These are phyloP conservation scores for Aaosphaeria pasadenensis DNA, from an alignment of 2,329 filamentous ascomycete species.

Conservation along the genomic window DNA sequence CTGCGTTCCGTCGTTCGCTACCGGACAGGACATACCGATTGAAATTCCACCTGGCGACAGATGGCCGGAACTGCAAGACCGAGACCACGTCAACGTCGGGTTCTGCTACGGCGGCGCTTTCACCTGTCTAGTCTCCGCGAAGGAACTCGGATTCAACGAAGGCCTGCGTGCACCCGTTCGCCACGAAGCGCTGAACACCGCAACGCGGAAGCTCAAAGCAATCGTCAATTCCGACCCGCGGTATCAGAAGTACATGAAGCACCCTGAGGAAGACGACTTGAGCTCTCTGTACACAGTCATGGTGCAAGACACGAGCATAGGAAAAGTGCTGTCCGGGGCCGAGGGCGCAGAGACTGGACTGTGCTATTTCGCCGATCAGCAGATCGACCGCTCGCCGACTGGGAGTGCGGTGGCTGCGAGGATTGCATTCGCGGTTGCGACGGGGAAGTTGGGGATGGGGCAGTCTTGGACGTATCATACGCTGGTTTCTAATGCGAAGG, in stretches of 20 bases:
- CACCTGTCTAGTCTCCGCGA: constrained; percentile 38
- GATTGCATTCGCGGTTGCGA: constrained; percentile 19
- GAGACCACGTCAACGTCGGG: constrained; percentile 26
- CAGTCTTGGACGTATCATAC: constrained; percentile 18
- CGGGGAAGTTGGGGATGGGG: constrained; percentile 7
- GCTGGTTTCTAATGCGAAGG: constrained; percentile 11
- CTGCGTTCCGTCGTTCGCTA: constrained; percentile 43
- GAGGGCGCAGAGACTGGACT: constrained; percentile 41
- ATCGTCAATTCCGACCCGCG: constrained; percentile 15
- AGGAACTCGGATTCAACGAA: constrained; percentile 38
- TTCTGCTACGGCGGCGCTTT: constrained; percentile 47
- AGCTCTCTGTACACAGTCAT: constrained; percentile 38
- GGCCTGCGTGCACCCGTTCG: constrained; percentile 16
- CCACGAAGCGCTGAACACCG: constrained; percentile 26
- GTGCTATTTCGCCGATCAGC: constrained; percentile 46
- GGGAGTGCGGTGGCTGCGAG: constrained; percentile 29
- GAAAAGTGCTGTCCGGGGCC: constrained; percentile 9
- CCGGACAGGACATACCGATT: constrained; percentile 29
- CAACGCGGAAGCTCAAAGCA: constrained; percentile 33
- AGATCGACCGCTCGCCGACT: constrained; percentile 46
- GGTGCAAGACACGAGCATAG: constrained; percentile 38
- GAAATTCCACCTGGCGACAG: constrained; percentile 22
- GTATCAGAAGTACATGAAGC: constrained; percentile 18
- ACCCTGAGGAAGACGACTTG: constrained; percentile 32
- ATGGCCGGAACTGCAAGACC: constrained; percentile 39